A percentile compares a stretch with the other conserved stretches of the same genome.
These are phyloP conservation scores for Pycnococcus provasolii DNA, from an alignment of 139 green algal species.

Conservation along the genomic window DNA sequence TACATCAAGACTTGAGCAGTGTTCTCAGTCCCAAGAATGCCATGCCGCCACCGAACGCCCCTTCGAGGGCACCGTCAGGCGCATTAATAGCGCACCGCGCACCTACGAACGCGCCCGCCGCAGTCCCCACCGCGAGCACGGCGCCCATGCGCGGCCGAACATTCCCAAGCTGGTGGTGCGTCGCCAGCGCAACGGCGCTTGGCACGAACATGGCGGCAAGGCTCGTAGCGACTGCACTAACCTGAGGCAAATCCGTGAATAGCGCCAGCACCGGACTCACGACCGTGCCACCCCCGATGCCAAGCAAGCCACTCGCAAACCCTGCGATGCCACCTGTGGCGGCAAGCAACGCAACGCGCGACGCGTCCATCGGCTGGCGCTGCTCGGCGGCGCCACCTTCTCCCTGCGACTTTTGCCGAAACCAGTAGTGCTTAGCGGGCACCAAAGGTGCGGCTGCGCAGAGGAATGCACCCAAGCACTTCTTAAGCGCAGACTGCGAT, in stretches of 20 bases:
- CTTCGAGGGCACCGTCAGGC: conserved; percentile 45
- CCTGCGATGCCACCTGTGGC: conserved; percentile 45
- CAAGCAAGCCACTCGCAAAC: conserved; percentile 53
- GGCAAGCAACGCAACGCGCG: conserved; percentile 27
- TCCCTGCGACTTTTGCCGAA: neutral
- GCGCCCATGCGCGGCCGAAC: conserved; percentile 44
- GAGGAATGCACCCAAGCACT: conserved; percentile 49
- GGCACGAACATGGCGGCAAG: conserved; percentile 54
- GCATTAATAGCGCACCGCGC: conserved; percentile 41
- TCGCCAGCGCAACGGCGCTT: conserved; percentile 33
- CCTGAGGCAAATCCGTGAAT: conserved; percentile 22
- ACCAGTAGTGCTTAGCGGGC: conserved; percentile 39
- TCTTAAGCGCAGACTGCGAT: conserved; percentile 28
- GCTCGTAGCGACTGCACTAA: conserved; percentile 47
- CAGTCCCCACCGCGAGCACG: conserved; percentile 33
- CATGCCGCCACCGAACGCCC: conserved; percentile 51
- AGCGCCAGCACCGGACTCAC: conserved; percentile 15
- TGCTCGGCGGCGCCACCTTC: neutral
- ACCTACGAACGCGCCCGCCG: conserved; percentile 40
- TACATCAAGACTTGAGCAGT: conserved; percentile 9
- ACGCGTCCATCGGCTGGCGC: neutral
- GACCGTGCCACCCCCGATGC: conserved; percentile 49
- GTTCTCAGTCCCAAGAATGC: conserved; percentile 48
- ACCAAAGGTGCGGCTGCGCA: conserved; percentile 51
- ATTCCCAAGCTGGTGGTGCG: conserved; percentile 56